Percentiles rank a stretch among this genome's conserved stretches.
Conservation (phyloP, 805 yeast species). For the Zygosaccharomyces bailii region DNA sequence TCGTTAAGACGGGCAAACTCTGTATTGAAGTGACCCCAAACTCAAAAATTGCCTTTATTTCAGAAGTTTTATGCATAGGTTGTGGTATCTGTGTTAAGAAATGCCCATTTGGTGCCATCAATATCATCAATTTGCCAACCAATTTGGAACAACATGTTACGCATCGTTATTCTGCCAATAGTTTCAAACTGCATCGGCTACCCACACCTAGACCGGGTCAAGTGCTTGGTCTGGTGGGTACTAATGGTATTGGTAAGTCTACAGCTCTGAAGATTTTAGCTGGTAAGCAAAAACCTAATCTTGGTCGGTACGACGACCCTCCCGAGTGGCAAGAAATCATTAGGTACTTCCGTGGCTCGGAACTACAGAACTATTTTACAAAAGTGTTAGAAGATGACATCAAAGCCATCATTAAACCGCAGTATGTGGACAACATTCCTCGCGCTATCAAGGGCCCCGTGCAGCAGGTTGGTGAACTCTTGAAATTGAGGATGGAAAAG, state of each 20-base stretch:
- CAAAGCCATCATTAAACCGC: constrained; percentile 97
- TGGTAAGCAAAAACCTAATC: constrained; percentile 95
- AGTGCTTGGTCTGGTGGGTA: constrained; percentile 95
- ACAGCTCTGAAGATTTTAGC: constrained; percentile 96
- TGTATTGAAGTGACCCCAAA: constrained; percentile 95
- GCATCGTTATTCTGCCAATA: constrained; percentile 96
- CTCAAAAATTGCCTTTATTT: constrained; percentile 88
- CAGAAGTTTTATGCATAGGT: constrained; percentile 93
- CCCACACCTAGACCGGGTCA: constrained; percentile 99
- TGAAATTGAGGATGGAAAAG: constrained; percentile 75
- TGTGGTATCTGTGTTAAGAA: constrained; percentile 99
- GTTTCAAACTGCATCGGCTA: constrained; percentile 93
- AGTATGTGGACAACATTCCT: constrained; percentile 96
- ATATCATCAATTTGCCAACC: constrained; percentile 93
- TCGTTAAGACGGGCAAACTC: constrained; percentile 93
- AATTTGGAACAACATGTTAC: constrained; percentile 90
- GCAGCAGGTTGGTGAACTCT: constrained; percentile 78
- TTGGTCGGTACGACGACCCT: constrained; percentile 91
- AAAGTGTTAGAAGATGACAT: constrained; percentile 90
- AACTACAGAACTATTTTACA: constrained; percentile 92
- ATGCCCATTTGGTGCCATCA: constrained; percentile 97
- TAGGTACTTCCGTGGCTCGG: constrained; percentile 91
- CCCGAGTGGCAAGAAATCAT: constrained; percentile 97
- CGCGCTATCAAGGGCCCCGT: constrained; percentile 90
- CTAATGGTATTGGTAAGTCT: constrained; percentile 98